A percentile compares a stretch with the other conserved stretches of the same genome.
phyloP scores from a whole-genome alignment of 2,329 filamentous ascomycete species.

The Esteya vermicola region DNA sequence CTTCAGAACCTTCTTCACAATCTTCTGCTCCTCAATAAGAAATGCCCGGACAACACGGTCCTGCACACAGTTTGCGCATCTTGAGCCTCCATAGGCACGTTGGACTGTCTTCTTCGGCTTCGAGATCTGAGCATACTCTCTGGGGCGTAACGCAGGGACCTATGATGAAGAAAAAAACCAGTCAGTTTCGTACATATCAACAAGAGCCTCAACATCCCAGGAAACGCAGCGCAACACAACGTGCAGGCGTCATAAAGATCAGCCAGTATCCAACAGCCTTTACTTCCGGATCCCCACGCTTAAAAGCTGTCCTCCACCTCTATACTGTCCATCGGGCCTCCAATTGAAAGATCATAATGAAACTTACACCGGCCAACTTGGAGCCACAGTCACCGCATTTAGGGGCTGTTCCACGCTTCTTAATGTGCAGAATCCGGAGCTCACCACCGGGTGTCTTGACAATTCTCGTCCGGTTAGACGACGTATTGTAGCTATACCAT shows the following conservation, averaged over 20 bases:
- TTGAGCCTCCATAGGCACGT: slow-evolving; percentile 94
- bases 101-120: slow-evolving; percentile 99
- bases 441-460: slow-evolving; percentile 94
- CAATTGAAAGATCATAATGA: too few species aligned
- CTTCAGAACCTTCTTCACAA: slow-evolving; percentile 99
- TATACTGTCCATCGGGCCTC: too few species aligned
- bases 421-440: slow-evolving; percentile 95
- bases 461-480: slow-evolving; percentile 90
- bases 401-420: slow-evolving; percentile 96
- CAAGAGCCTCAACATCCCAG: too few species aligned
- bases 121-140: slow-evolving; percentile 94
- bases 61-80: slow-evolving; percentile 97
- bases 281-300: too few species aligned
- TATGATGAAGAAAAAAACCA: neutral
- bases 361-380: slow-evolving; percentile 97
- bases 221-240: too few species aligned
- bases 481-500: slow-evolving; percentile 80
- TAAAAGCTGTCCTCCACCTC: too few species aligned
- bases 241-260: too few species aligned
- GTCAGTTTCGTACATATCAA: neutral
- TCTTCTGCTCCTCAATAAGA: slow-evolving; percentile 99
- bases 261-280: too few species aligned
- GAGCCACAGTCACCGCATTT: slow-evolving; percentile 99
- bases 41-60: slow-evolving; percentile 96
- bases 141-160: slow-evolving; percentile 87